phyloP scores from a whole-genome alignment of 805 yeast species.

The Candida silvicultrix region DNA sequence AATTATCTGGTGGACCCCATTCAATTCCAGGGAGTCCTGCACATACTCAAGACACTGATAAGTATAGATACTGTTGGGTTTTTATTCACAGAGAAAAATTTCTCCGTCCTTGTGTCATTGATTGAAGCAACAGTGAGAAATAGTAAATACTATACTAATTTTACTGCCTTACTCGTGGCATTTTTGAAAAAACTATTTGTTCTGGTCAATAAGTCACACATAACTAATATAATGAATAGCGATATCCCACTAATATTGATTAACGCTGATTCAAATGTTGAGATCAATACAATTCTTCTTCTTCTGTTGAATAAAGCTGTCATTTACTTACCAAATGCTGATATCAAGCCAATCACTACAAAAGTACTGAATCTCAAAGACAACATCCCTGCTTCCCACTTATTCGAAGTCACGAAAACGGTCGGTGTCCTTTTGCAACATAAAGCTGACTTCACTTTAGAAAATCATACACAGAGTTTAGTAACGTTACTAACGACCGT shows the following conservation, averaged over 20 bases:
- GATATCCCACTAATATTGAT: slow-evolving; percentile 5
- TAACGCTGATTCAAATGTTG: slow-evolving; percentile 8
- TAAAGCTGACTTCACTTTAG: slow-evolving; percentile 7
- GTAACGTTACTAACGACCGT: slow-evolving; percentile 7
- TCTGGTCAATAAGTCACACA: slow-evolving; percentile 6
- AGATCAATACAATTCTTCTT: slow-evolving; percentile 7
- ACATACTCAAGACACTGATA: slow-evolving; percentile 13
- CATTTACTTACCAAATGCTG: slow-evolving; percentile 9
- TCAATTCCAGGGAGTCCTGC: slow-evolving; percentile 21
- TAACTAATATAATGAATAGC: slow-evolving; percentile 1
- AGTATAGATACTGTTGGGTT: slow-evolving; percentile 9
- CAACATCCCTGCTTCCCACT: slow-evolving; percentile 9
- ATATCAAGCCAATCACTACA: slow-evolving; percentile 3
- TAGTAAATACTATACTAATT: slow-evolving; percentile 18
- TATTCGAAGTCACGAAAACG: slow-evolving; percentile 22
- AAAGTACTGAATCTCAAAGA: slow-evolving; percentile 10
- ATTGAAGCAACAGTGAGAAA: slow-evolving; percentile 19
- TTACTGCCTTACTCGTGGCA: slow-evolving; percentile 7
- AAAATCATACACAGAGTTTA: slow-evolving; percentile 6
- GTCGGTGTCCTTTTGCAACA: slow-evolving; percentile 18
- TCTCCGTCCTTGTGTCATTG: slow-evolving; percentile 5
- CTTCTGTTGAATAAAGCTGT: slow-evolving; percentile 16
- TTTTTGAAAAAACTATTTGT: slow-evolving; percentile 19
- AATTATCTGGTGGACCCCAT: slow-evolving; percentile 18
- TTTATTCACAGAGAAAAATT: slow-evolving; percentile 8